These are phyloP conservation scores for Pulveroboletus sp. DNA, from an alignment of 768 basidiomycete genomes.

Conservation along the genomic window DNA sequence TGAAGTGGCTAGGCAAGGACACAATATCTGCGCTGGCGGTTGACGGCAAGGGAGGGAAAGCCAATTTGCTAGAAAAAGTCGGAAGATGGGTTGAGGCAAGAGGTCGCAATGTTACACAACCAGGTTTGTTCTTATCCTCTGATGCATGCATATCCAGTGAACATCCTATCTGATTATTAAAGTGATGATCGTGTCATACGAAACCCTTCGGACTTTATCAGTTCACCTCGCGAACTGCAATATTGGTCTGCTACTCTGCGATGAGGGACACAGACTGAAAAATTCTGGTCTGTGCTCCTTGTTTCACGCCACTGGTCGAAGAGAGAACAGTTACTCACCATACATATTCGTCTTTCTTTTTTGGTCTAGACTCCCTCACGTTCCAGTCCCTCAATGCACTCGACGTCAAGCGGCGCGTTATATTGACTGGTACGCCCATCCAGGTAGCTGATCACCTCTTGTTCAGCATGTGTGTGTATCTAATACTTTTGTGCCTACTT, in stretches of 20 bases:
- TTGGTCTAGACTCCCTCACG: slow-evolving; percentile 68
- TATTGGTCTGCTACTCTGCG: slow-evolving; percentile 91
- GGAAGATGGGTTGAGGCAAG: slow-evolving; percentile 85
- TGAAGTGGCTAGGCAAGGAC: slow-evolving; percentile 92
- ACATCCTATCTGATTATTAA: background rate
- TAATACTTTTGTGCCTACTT: background rate
- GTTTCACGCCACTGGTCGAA: background rate
- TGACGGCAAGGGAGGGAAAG: slow-evolving; percentile 89
- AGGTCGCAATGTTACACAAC: slow-evolving; percentile 87
- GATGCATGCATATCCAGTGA: background rate
- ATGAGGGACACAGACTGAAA: slow-evolving; percentile 96
- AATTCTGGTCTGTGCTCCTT: slow-evolving; percentile 66
- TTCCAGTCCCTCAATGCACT: slow-evolving; percentile 80
- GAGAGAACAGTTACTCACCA: background rate
- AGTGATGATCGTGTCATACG: slow-evolving; percentile 99
- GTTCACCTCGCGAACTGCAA: slow-evolving; percentile 71
- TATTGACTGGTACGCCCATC: slow-evolving; percentile 91
- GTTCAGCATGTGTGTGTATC: slow-evolving; percentile 2
- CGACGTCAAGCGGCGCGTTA: slow-evolving; percentile 85
- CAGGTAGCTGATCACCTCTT: slow-evolving; percentile 44
- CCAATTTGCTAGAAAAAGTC: slow-evolving; percentile 72
- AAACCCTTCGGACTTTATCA: slow-evolving; percentile 81
- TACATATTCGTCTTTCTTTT: background rate
- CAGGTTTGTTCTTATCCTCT: slow-evolving; percentile 48
- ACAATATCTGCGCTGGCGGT: slow-evolving; percentile 79